Base-by-base conservation (phyloP, 2,329 filamentous ascomycete species). In the Neonectria neomacrospora region DNA sequence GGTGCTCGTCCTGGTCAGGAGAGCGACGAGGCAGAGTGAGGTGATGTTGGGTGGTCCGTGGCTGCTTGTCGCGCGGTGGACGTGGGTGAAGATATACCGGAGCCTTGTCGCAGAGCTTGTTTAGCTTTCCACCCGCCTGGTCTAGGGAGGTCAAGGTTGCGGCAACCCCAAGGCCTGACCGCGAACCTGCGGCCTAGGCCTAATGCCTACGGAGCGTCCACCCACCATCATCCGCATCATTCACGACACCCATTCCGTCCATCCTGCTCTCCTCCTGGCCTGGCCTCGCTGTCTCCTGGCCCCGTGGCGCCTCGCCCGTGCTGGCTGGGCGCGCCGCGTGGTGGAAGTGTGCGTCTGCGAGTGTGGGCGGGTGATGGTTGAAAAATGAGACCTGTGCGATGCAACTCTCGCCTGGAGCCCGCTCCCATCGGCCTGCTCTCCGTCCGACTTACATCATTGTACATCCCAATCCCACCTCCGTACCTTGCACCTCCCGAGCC, bases 361-460 rank as follows among this genome's bases (percentile, higher is more conserved):
- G 39, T 44, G 39, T 37, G 56, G 50, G 47, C 26, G 47, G 47
- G 28, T 26, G 26, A 32, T 50, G 47, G n/a, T 32, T 32, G 26
- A 32, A 32, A 32, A 12, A n/a, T 50, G 47, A 50, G 30, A 50
- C 47, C 26, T 50, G 26, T 34, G 47, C n/a, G 47, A 32, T 50
- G 30, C 47, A 18, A 50, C 47, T 50, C 23, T 28, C 37, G 44
- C 12, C 44, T 26, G n/a, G n/a, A 20, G 47, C 47, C 51, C 14
- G 42, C 34, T 12, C 30, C 28, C 47, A 64, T 64, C 65, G 58
- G 63, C 60, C 56, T 63, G 47, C 56, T 70, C 65, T 69, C 53
- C 48, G 58, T 42, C 59, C 52, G 54, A 71, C 70, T 71, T 72
- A 71, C 70, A 72, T 72, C 70, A 72, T 72, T 72, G 67, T 65